phyloP scores from a whole-genome alignment of 805 yeast genomes.

The Debaryomyces castellii region DNA sequence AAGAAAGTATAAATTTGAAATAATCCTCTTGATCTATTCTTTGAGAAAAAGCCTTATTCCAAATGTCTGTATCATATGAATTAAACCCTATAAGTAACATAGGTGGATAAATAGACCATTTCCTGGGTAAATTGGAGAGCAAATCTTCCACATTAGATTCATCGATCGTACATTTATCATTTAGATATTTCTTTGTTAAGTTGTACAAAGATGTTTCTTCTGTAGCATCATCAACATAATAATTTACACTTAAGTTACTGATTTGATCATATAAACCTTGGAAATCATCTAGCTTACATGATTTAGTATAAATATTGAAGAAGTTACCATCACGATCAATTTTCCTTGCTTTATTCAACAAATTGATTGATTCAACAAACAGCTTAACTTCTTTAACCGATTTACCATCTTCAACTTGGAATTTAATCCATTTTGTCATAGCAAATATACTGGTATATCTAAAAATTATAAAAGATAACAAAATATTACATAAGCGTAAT shows the following conservation, averaged over 20 bases:
- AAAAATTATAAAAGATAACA: not conserved
- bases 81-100: constrained; percentile 55
- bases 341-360: constrained; percentile 16
- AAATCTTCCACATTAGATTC: not conserved
- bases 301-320: constrained; percentile 14
- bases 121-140: constrained; percentile 39
- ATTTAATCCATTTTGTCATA: constrained; percentile 3
- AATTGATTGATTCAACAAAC: constrained; percentile 12
- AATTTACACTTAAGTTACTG: not conserved
- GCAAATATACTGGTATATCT: not conserved
- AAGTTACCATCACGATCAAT: constrained; percentile 11
- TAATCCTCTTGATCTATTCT: constrained; percentile 9
- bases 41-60: constrained; percentile 21
- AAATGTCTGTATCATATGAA: constrained; percentile 41
- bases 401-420: constrained; percentile 10
- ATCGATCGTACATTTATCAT: not conserved
- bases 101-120: constrained; percentile 68
- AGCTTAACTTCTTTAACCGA: constrained; percentile 19
- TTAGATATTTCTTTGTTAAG: not conserved
- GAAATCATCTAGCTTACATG: not conserved
- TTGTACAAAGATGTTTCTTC: not conserved
- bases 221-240: not conserved
- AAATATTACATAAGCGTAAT: constrained; percentile 2
- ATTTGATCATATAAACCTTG: not conserved
- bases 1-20: constrained; percentile 15